phyloP scores from a whole-genome alignment of 306 rosid genomes.

The Sophora flavescens region DNA sequence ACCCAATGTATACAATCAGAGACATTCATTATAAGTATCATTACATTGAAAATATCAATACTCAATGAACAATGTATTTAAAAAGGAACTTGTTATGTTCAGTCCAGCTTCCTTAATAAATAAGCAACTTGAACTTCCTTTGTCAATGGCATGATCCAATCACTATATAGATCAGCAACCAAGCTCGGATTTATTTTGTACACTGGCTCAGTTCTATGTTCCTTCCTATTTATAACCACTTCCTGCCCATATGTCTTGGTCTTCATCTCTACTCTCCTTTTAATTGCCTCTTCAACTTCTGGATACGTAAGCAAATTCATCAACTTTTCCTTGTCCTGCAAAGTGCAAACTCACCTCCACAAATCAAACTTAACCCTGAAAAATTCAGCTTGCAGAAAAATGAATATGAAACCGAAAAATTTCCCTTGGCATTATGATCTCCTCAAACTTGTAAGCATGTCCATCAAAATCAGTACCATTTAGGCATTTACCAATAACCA shows the following conservation, averaged over 20 bases:
- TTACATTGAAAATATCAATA: not conserved
- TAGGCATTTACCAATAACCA: conserved; percentile 29
- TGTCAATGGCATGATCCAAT: conserved; percentile 98
- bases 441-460: conserved; percentile 24
- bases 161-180: conserved; percentile 87
- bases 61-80: conserved; percentile 27
- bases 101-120: conserved; percentile 84
- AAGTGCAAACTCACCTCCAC: conserved; percentile 6
- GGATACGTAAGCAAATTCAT: conserved; percentile 83
- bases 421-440: conserved; percentile 8
- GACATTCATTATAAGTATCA: conserved; percentile 18
- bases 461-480: conserved; percentile 35
- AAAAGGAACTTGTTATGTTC: conserved; percentile 39
- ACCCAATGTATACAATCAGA: not conserved
- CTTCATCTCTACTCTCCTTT: conserved; percentile 79
- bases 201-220: conserved; percentile 57
- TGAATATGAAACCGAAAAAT: not conserved
- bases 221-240: conserved; percentile 57
- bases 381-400: conserved; percentile 33
- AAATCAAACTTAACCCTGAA: conserved; percentile 22
- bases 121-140: conserved; percentile 94
- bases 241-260: conserved; percentile 83
- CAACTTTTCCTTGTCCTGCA: conserved; percentile 78
- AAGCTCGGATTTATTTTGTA: conserved; percentile 81
- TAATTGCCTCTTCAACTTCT: conserved; percentile 75